Percentiles rank a stretch among this genome's conserved stretches.
These are phyloP conservation scores for Nepenthes alata DNA, from an alignment of 179 eudicot genomes.

Conservation along the genomic window DNA sequence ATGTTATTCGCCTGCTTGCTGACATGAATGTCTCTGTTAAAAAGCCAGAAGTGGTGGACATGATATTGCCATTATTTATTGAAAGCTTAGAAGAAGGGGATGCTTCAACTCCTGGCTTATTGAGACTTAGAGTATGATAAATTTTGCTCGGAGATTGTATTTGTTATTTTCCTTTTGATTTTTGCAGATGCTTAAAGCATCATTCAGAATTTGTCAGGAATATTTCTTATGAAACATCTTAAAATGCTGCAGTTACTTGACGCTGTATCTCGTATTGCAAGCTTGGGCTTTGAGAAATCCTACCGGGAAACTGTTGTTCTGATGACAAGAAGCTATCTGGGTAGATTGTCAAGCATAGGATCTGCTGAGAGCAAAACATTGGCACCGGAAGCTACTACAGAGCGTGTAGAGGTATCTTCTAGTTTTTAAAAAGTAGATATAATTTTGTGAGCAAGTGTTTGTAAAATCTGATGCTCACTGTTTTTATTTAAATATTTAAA, in stretches of 20 bases:
- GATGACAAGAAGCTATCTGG: slow-evolving; percentile 78
- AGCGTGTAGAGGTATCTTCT: slow-evolving; percentile 77
- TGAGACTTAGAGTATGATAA: slow-evolving; percentile 73
- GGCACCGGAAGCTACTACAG: slow-evolving; percentile 88
- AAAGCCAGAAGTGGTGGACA: slow-evolving; percentile 89
- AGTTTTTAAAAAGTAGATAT: slow-evolving; percentile 1
- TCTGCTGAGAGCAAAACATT: slow-evolving; percentile 86
- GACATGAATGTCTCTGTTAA: slow-evolving; percentile 66
- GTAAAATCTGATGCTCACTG: slow-evolving; percentile 31
- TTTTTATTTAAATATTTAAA: slow-evolving; percentile 14
- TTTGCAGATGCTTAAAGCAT: background rate
- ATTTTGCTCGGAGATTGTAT: background rate
- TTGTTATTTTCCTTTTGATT: background rate
- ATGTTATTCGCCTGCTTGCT: slow-evolving; percentile 79
- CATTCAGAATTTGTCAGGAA: background rate
- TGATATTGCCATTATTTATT: slow-evolving; percentile 76
- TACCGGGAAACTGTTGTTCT: slow-evolving; percentile 94
- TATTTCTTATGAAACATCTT: slow-evolving; percentile 17
- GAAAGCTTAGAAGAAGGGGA: slow-evolving; percentile 97
- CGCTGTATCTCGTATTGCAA: slow-evolving; percentile 90
- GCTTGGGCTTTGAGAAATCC: slow-evolving; percentile 96
- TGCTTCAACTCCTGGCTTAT: slow-evolving; percentile 76
- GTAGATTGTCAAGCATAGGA: slow-evolving; percentile 70
- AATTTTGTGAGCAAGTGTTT: slow-evolving; percentile 7
- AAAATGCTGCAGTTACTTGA: slow-evolving; percentile 84